Percentiles rank a stretch among this genome's conserved stretches.
Conservation (phyloP, 148 eudicot species). For the Chenopodium formosanum region DNA sequence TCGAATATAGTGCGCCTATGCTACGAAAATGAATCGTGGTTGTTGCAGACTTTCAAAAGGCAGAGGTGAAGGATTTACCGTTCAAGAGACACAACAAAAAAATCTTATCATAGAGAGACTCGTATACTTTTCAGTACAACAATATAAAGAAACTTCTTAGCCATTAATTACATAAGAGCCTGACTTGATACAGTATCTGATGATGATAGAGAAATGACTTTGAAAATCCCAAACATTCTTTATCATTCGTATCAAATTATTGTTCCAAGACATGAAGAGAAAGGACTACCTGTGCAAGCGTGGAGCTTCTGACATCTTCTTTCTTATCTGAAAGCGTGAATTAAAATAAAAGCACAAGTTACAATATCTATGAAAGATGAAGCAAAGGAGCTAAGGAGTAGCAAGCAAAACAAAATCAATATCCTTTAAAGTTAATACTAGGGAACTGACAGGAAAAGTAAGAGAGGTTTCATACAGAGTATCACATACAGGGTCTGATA, state of each 20-base stretch:
- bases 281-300: conserved; percentile 56
- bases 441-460: neutral
- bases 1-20: neutral
- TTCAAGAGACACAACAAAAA: neutral
- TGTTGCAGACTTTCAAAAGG: neutral
- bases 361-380: neutral
- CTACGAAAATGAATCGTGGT: neutral
- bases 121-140: neutral
- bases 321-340: conserved; percentile 55
- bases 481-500: conserved; percentile 8
- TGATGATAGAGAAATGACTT: neutral
- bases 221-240: neutral
- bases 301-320: conserved; percentile 62
- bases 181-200: neutral
- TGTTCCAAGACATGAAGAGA: neutral
- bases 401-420: neutral
- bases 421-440: neutral
- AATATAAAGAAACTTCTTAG: neutral
- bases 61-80: neutral
- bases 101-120: neutral
- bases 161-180: neutral
- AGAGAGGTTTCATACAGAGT: neutral
- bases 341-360: neutral
- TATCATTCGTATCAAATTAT: neutral
- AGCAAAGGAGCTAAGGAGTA: neutral